Percentiles rank a stretch among this genome's conserved stretches.
phyloP scores from a whole-genome alignment of 495 filamentous ascomycete species.

The Penicillium verhagenii region DNA sequence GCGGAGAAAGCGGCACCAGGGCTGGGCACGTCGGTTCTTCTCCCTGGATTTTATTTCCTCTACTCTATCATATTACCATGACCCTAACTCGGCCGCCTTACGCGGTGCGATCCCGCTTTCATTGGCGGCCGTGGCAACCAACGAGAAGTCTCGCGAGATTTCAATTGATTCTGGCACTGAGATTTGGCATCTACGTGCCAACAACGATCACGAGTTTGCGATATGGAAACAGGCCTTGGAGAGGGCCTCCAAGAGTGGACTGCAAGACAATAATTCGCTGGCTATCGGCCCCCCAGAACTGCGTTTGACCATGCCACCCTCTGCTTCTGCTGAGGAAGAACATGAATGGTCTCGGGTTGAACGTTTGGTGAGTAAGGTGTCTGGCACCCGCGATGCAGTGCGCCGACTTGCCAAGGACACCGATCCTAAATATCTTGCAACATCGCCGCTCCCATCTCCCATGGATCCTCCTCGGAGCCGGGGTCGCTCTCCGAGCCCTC shows the following conservation, averaged over 20 bases:
- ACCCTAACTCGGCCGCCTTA: constrained; percentile 83
- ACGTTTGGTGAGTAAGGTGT: constrained; percentile 73
- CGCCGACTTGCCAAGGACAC: constrained; percentile 80
- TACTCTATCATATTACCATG: constrained; percentile 93
- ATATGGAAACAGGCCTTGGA: constrained; percentile 87
- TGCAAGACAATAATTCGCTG: constrained; percentile 20
- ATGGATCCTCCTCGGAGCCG: constrained; percentile 27
- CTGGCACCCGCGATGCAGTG: constrained; percentile 85
- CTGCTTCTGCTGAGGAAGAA: constrained; percentile 57
- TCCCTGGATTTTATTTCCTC: constrained; percentile 88
- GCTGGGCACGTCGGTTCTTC: constrained; percentile 90
- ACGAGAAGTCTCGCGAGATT: constrained; percentile 83
- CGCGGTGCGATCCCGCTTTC: constrained; percentile 90
- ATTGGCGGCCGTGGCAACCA: constrained; percentile 84
- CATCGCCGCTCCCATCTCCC: constrained; percentile 17
- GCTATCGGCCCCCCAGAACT: constrained; percentile 26
- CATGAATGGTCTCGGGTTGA: constrained; percentile 84
- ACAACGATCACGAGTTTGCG: constrained; percentile 75
- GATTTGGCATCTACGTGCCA: constrained; percentile 91
- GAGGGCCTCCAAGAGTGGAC: constrained; percentile 53
- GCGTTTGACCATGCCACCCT: constrained; percentile 29
- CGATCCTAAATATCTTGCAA: constrained; percentile 58
- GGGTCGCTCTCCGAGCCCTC: constrained; percentile 42
- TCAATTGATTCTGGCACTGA: constrained; percentile 96
- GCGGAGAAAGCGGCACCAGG: constrained; percentile 87